Base-by-base conservation (phyloP, 169 alveolate species). In the Eimeria sp. region DNA sequence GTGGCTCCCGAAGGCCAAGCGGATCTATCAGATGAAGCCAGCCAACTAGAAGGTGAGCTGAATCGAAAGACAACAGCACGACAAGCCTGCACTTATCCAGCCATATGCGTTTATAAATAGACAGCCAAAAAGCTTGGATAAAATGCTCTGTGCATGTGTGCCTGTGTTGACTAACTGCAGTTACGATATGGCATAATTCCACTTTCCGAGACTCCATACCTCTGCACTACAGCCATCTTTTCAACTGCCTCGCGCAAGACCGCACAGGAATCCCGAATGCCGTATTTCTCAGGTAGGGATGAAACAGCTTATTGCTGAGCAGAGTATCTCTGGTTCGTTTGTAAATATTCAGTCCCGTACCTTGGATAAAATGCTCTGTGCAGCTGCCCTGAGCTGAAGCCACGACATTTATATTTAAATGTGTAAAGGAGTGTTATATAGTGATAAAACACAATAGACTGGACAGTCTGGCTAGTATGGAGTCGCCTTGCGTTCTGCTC, bases 121-220 rank as follows among this genome's bases (percentile, higher is more conserved):
- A 3, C 87, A 47, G 20, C 65, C 87, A 47, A 40, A 22, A 11
- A 27, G 51, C 25, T 10, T 70, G 87, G 40, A 4, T 78, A 47
- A 14, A 78, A 25, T 4, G 11, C 57, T 78, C 25, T 13, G 3
- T 82, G n/a, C 22, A 58, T 14, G 34, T 18, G 76, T 9, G 10
- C 7, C 27, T 45, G 13, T 34, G 76, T 83, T 34, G 9, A 34
- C 57, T n/a, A 51, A 10, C 27, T 43, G 93, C 93, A 87, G 93
- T 87, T 7, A 87, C 93, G 47, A 61, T 87, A 43, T 87, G 93
- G 93, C 93, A 87, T 20, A 87, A 87, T 51, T 58, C 93, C n/a
- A 87, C 93, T 10, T 72, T 87, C 16, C 58, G 93, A 27, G 93
- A 87, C 72, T 16, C 93, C 20, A n/a, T 87, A 27, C 93, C 93